These are phyloP conservation scores for Chytriomyces confervae DNA, from an alignment of 192 early-diverging fungal species.

Conservation along the genomic window DNA sequence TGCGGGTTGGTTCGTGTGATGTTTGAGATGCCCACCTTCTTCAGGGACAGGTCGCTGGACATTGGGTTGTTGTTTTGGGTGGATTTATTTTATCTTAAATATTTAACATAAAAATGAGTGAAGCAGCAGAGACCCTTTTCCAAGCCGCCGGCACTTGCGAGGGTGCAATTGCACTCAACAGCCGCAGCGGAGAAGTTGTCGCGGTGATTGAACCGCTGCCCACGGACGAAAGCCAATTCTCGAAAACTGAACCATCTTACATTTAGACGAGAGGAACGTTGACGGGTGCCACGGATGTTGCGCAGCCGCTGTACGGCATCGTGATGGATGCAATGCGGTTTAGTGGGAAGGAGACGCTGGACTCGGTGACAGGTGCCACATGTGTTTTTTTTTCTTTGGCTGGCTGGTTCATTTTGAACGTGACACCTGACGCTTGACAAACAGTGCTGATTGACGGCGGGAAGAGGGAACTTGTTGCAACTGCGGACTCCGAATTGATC, in stretches of 20 bases:
- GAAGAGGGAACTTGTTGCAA: neutral
- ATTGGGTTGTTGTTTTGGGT: neutral
- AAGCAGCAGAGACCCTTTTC: neutral
- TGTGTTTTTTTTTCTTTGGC: neutral
- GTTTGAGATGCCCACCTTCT: neutral
- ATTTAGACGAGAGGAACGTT: neutral
- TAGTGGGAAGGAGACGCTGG: neutral
- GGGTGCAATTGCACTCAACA: neutral
- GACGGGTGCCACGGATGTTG: neutral
- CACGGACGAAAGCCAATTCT: neutral
- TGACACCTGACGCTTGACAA: neutral
- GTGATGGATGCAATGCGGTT: neutral
- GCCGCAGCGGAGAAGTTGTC: neutral
- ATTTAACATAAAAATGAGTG: neutral
- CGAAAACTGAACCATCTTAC: neutral
- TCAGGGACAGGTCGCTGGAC: neutral
- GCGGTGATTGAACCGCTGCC: neutral
- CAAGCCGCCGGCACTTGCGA: neutral
- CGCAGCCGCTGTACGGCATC: neutral
- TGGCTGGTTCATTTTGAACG: neutral
- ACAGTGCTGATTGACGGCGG: neutral
- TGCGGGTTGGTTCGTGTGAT: neutral
- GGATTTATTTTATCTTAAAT: neutral
- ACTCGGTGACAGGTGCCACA: neutral
- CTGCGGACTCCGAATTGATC: neutral